A percentile compares a stretch with the other conserved stretches of the same genome.
These are phyloP conservation scores for Micractinium sp. DNA, from an alignment of 139 green algal species.

Conservation along the genomic window DNA sequence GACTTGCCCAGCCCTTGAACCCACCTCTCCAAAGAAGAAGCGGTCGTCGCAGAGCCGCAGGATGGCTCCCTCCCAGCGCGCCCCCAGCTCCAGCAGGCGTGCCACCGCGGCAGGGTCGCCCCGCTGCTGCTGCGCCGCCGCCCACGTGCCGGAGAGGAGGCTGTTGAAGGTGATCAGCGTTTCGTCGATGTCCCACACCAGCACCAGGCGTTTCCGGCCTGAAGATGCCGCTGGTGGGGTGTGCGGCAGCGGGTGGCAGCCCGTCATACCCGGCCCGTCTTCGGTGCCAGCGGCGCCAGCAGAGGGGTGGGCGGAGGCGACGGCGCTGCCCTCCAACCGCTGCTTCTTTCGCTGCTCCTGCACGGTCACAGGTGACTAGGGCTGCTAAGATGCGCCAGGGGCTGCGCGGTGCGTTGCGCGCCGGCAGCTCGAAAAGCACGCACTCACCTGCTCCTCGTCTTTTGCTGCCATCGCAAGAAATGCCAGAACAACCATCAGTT, in stretches of 20 bases:
- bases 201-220: not conserved
- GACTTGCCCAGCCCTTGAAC: not conserved
- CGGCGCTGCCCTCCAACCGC: not conserved
- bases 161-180: conserved; percentile 59
- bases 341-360: conserved; percentile 25
- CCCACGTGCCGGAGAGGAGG: conserved; percentile 46
- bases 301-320: not conserved
- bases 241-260: no score
- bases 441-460: not conserved
- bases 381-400: not conserved
- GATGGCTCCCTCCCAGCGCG: conserved; percentile 45
- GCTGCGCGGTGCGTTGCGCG: no score
- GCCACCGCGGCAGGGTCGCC: conserved; percentile 45
- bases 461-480: not conserved
- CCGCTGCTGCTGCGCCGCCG: not conserved
- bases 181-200: conserved; percentile 63
- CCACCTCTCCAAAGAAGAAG: conserved; percentile 54
- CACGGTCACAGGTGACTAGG: not conserved
- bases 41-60: conserved; percentile 45
- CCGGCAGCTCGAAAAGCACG: not conserved
- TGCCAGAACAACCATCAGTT: no score
- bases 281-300: no score
- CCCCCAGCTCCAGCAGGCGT: conserved; percentile 26
- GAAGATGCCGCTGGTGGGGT: no score
- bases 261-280: no score